These are phyloP conservation scores for Coemansia javaensis DNA, from an alignment of 192 early-diverging fungal genomes.

Conservation along the genomic window DNA sequence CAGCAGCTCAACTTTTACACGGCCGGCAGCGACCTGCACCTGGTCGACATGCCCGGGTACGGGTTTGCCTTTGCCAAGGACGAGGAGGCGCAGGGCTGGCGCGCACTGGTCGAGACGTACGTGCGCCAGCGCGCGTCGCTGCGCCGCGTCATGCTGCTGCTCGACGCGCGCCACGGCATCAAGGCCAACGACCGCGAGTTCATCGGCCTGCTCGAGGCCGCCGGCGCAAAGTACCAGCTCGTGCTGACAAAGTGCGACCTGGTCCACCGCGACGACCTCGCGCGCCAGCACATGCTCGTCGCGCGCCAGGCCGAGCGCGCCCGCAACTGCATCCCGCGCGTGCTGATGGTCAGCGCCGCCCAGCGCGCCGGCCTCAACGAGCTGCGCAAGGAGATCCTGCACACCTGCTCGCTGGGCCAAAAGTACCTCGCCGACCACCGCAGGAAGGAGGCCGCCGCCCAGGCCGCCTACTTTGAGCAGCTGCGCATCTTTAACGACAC, in stretches of 20 bases:
- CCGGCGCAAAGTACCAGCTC: conserved; percentile 41
- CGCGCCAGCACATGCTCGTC: conserved; percentile 55
- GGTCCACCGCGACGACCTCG: conserved; percentile 57
- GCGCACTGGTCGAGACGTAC: conserved; percentile 65
- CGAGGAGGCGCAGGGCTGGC: conserved; percentile 53
- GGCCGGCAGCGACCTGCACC: conserved; percentile 55
- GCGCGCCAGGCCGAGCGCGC: conserved; percentile 38
- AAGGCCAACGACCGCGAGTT: conserved; percentile 47
- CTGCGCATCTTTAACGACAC: conserved; percentile 42
- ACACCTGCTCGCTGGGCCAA: conserved; percentile 45
- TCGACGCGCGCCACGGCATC: conserved; percentile 72
- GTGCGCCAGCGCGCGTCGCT: conserved; percentile 54
- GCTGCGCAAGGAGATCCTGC: conserved; percentile 66
- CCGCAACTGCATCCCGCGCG: conserved; percentile 37
- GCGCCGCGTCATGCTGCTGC: conserved; percentile 63
- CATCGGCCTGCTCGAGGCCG: conserved; percentile 36
- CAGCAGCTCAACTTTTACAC: conserved; percentile 78
- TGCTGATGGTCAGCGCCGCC: conserved; percentile 63
- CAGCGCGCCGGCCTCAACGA: conserved; percentile 59
- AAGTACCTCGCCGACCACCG: conserved; percentile 47
- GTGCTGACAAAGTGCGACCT: conserved; percentile 71
- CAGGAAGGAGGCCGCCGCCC: conserved; percentile 38
- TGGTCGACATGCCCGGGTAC: conserved; percentile 81
- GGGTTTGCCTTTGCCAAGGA: conserved; percentile 76
- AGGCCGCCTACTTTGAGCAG: conserved; percentile 38